Evolutionary conservation across 768 basidiomycete species (phyloP), one percentile per base, ranked within the genome.

Genomic region (Coprinopsis strossmayeri): DNA sequence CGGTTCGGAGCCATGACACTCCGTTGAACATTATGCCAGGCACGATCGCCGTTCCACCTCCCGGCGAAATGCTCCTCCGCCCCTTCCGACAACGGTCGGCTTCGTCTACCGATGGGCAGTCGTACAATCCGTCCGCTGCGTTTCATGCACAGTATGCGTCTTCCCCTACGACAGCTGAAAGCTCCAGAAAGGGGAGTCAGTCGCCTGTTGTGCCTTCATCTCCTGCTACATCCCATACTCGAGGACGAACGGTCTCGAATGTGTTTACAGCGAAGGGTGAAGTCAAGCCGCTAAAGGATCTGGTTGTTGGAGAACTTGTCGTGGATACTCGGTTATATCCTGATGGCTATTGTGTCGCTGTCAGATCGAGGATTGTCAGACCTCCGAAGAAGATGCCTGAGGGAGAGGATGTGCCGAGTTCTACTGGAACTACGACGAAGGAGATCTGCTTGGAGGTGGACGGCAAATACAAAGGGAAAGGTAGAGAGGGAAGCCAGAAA

Each of bases 251-350:
- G 26, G 43, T 51, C 18, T 55, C 56, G 46, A 52, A 42, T 13
- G 78, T 76, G 25, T 84, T 87, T 57, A 82, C 77, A 2, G 48
- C 72, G 39, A 81, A 79, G 42, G 81, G 80, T 34, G 82, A 82
- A 56, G 72, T 83, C 49, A 74, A 71, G 48, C 71, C 74, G 37
- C 66, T 72, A n/a, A 73, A 75, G 45, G 90, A 95, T 61, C 64
- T 91, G 39, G 65, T 91, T 17, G 78, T 92, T 15, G 78, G 78
- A 47, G 92, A 95, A 64, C 60, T 92, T 25, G 77, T 91, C 23
- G 73, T 91, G 23, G 90, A 93, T 65, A 81, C 87, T 47, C 86
- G 84, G 61, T 68, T 88, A 50, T 92, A 87, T 65, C 79, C 84
- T 0, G 73, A 76, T 34, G 89, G 89, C n/a, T 91, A 89, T 53